phyloP scores from a whole-genome alignment of 352 stramenopile genomes.

The Pythium inflatum region DNA sequence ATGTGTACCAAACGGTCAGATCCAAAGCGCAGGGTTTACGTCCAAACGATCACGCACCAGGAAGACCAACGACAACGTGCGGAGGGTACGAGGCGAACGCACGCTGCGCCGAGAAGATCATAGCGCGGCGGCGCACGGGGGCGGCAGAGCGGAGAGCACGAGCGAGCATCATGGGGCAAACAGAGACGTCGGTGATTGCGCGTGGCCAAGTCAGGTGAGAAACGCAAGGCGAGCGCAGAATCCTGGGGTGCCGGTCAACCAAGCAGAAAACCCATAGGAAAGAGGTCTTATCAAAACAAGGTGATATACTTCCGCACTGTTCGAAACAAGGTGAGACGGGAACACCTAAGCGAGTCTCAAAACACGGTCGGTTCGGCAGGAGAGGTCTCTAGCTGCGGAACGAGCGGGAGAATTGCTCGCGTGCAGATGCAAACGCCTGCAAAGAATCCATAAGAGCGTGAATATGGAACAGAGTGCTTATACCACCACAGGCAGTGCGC shows the following conservation, averaged over 20 bases:
- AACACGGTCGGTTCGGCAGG: slow-evolving; percentile 19
- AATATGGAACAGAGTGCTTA: neutral
- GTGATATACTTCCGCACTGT: slow-evolving; percentile 22
- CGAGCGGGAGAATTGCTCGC: slow-evolving; percentile 88
- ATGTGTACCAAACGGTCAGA: neutral
- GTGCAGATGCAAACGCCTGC: slow-evolving; percentile 80
- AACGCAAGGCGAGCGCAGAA: neutral
- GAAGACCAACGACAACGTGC: slow-evolving; percentile 81
- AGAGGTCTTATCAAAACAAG: slow-evolving; percentile 34
- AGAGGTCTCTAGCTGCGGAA: slow-evolving; percentile 71
- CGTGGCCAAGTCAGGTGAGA: slow-evolving; percentile 13
- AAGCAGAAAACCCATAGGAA: slow-evolving; percentile 33
- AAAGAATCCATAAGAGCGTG: neutral
- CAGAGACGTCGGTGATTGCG: slow-evolving; percentile 15
- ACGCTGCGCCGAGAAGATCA: slow-evolving; percentile 39
- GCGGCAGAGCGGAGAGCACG: slow-evolving; percentile 58
- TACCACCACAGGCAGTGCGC: too few relatives aligned
- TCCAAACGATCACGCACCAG: too few relatives aligned
- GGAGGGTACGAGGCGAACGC: slow-evolving; percentile 74
- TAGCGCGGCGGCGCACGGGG: slow-evolving; percentile 41
- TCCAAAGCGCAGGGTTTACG: neutral
- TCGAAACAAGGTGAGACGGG: slow-evolving; percentile 16
- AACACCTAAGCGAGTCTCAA: slow-evolving; percentile 13
- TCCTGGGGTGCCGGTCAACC: slow-evolving; percentile 11
- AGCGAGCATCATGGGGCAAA: slow-evolving; percentile 52